These are phyloP conservation scores for Chaetomiaceae sp. DNA, from an alignment of 2,329 filamentous ascomycete species.

Conservation along the genomic window DNA sequence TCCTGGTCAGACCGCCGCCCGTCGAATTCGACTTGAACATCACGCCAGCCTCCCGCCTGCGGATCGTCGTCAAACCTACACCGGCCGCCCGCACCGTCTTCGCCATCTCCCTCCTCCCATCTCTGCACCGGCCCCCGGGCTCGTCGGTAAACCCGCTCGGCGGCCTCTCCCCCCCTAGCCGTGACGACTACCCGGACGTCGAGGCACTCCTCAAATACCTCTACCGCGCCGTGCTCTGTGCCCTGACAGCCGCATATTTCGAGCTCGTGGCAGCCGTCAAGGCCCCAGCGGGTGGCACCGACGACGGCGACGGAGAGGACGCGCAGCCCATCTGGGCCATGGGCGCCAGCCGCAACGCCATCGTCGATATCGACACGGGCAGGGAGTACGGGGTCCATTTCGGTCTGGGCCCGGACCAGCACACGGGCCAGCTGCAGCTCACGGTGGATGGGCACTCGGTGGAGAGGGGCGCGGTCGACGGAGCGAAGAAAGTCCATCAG, in stretches of 20 bases:
- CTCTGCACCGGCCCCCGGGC: slow-evolving; percentile 1
- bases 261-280: background rate
- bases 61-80: slow-evolving; percentile 42
- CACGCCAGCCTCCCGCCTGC: slow-evolving; percentile 39
- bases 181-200: slow-evolving; percentile 17
- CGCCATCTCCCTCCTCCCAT: slow-evolving; percentile 18
- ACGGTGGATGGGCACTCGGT: slow-evolving; percentile 9
- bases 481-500: slow-evolving; percentile 3
- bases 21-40: slow-evolving; percentile 43
- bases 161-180: slow-evolving; percentile 11
- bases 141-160: slow-evolving; percentile 16
- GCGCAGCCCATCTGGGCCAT: slow-evolving; percentile 15
- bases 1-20: slow-evolving; percentile 39
- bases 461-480: background rate
- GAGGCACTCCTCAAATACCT: slow-evolving; percentile 21
- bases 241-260: slow-evolving; percentile 16
- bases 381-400: slow-evolving; percentile 19
- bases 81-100: slow-evolving; percentile 19
- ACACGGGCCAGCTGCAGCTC: slow-evolving; percentile 8
- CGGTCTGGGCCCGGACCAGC: slow-evolving; percentile 8
- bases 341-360: slow-evolving; percentile 8
- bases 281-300: background rate
- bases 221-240: slow-evolving; percentile 18
- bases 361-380: slow-evolving; percentile 20
- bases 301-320: background rate